phyloP scores from a whole-genome alignment of 1,284 basidiomycete species.

The Waitea zeae region DNA sequence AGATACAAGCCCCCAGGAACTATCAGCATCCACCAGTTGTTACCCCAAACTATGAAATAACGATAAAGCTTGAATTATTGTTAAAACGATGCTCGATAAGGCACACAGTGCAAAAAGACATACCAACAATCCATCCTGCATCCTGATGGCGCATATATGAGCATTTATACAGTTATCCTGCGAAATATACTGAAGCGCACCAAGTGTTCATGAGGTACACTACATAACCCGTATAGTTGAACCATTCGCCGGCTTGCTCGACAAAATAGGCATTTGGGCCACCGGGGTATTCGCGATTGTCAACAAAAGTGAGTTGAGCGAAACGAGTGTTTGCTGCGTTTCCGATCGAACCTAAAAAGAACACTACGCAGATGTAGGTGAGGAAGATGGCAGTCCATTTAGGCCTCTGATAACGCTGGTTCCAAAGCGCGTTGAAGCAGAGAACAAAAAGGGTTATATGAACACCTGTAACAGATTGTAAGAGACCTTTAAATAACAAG shows the following conservation, averaged over 20 bases:
- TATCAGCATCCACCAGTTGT: background rate
- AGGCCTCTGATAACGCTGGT: background rate
- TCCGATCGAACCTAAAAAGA: constrained; percentile 10
- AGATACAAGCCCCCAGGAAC: constrained; percentile 2
- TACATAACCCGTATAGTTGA: constrained; percentile 2
- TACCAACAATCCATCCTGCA: constrained; percentile 4
- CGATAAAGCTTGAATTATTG: constrained; percentile 2
- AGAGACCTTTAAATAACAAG: background rate
- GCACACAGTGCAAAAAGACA: background rate
- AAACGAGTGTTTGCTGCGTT: constrained; percentile 9
- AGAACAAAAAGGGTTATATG: constrained; percentile 5
- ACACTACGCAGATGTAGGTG: constrained; percentile 8
- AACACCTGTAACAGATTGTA: constrained; percentile 1
- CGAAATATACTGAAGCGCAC: too few species aligned
- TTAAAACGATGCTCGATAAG: background rate
- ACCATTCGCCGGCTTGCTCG: background rate
- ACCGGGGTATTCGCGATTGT: constrained; percentile 12
- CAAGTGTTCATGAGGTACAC: constrained; percentile 3
- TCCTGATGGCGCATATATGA: too few species aligned
- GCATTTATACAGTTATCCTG: too few species aligned
- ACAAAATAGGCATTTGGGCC: constrained; percentile 10
- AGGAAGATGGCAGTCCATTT: constrained; percentile 1
- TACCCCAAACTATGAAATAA: constrained; percentile 1
- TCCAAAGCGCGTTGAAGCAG: constrained; percentile 3
- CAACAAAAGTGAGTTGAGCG: constrained; percentile 11